Conservation (phyloP, 257 asterid genomes). For the Penstemon newberryi region DNA sequence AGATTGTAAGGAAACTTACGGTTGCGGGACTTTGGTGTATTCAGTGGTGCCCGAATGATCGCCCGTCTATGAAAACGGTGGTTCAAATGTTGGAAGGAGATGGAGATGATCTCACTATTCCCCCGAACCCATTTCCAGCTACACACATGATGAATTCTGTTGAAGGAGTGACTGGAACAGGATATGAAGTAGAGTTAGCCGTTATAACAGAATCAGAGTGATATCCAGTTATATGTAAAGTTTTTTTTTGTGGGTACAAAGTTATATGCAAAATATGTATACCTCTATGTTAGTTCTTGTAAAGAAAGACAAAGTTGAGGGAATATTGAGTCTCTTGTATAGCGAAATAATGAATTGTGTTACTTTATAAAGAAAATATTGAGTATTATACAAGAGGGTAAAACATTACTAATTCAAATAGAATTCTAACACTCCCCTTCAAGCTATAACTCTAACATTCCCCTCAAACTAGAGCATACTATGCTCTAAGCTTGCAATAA, state of each 20-base stretch:
- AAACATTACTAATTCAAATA: no score
- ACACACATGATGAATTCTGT: background rate
- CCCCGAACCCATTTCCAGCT: slow-evolving; percentile 33
- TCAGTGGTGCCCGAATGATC: slow-evolving; percentile 39
- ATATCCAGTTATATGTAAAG: background rate
- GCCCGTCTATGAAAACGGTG: slow-evolving; percentile 34
- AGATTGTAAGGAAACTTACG: slow-evolving; percentile 27
- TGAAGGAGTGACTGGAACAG: background rate
- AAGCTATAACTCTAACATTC: no score
- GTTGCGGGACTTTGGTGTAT: slow-evolving; percentile 41
- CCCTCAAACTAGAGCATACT: no score
- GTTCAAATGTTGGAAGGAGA: slow-evolving; percentile 40
- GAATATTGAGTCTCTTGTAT: background rate
- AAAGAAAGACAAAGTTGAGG: background rate
- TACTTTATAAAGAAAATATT: no score
- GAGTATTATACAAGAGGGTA: no score
- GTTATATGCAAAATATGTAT: no score
- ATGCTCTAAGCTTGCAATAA: no score
- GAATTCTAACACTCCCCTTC: no score
- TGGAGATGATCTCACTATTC: slow-evolving; percentile 24
- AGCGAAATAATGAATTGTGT: background rate
- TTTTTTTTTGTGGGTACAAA: no score
- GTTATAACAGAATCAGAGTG: slow-evolving; percentile 17
- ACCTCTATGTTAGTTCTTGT: background rate
- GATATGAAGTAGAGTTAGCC: slow-evolving; percentile 5